Conservation (phyloP, 1,139 yeast genomes). For the Suhomyces maxii region DNA sequence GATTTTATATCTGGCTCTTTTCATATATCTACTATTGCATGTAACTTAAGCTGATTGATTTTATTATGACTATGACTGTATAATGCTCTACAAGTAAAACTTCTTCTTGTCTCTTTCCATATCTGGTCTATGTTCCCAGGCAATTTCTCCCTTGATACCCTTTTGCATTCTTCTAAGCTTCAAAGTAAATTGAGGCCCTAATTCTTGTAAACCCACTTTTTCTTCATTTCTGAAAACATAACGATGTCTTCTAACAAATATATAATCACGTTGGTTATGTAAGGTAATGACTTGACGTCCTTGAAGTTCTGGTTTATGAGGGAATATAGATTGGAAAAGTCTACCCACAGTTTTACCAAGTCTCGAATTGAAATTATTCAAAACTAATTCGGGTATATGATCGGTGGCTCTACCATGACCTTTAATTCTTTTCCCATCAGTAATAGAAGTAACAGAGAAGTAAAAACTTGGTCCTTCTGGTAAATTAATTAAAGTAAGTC, state of each 20-base stretch:
- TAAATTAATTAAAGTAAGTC: slow-evolving; percentile 86
- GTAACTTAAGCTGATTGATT: not conserved
- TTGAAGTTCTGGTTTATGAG: slow-evolving; percentile 87
- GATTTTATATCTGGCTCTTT: too few relatives aligned
- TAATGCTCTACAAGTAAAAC: slow-evolving; percentile 63
- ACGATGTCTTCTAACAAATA: slow-evolving; percentile 93
- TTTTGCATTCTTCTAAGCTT: slow-evolving; percentile 84
- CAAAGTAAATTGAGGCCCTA: slow-evolving; percentile 95
- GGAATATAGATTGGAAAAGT: slow-evolving; percentile 87
- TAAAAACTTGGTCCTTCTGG: slow-evolving; percentile 96
- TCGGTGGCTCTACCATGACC: slow-evolving; percentile 92
- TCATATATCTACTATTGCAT: too few relatives aligned
- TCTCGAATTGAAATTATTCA: slow-evolving; percentile 89
- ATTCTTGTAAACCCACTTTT: slow-evolving; percentile 89
- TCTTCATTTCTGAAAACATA: slow-evolving; percentile 87
- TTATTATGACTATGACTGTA: not conserved
- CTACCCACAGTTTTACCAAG: slow-evolving; percentile 92
- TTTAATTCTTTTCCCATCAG: slow-evolving; percentile 68
- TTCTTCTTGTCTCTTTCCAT: slow-evolving; percentile 96
- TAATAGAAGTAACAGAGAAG: slow-evolving; percentile 78
- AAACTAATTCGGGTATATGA: slow-evolving; percentile 86
- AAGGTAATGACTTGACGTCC: slow-evolving; percentile 95
- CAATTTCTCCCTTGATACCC: slow-evolving; percentile 88
- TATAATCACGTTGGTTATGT: slow-evolving; percentile 94
- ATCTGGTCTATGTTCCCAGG: slow-evolving; percentile 95